Conservation (phyloP, 2,329 filamentous ascomycete genomes). For the Aspergillus puulaauensis region DNA sequence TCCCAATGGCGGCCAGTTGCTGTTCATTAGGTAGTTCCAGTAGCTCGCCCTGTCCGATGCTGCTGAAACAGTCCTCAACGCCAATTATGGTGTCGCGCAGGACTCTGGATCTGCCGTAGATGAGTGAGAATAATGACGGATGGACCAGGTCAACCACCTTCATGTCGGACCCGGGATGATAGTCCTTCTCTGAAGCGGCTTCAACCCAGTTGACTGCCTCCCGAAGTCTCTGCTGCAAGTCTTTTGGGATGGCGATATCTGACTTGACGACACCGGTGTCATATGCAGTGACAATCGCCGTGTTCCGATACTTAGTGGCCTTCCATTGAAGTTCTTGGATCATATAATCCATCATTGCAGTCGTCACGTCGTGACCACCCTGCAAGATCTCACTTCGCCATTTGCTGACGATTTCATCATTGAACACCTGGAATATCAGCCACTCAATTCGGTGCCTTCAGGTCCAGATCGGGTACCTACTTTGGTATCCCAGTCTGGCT, state of each 20-base stretch:
- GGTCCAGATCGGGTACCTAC: background rate
- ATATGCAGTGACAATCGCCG: slow-evolving; percentile 21
- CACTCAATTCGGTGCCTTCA: background rate
- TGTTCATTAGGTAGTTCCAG: background rate
- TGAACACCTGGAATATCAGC: background rate
- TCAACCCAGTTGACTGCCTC: slow-evolving; percentile 53
- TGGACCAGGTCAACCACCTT: slow-evolving; percentile 66
- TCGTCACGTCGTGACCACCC: background rate
- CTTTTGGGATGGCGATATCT: slow-evolving; percentile 46
- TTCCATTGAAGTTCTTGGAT: background rate
- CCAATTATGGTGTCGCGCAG: slow-evolving; percentile 20
- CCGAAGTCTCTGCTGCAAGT: slow-evolving; percentile 45
- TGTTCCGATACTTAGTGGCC: background rate
- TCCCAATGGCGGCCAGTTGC: background rate
- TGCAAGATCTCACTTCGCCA: background rate
- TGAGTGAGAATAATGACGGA: slow-evolving; percentile 51
- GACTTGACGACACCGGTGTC: slow-evolving; percentile 55
- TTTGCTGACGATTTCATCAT: background rate
- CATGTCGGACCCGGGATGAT: slow-evolving; percentile 59
- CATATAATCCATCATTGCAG: background rate
- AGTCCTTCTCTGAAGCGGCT: slow-evolving; percentile 46
- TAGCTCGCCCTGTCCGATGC: background rate
- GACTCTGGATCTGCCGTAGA: slow-evolving; percentile 30
- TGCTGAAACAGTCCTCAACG: background rate
- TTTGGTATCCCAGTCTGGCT: slow-evolving; percentile 1